These are phyloP conservation scores for Boletus barrowsii DNA, from an alignment of 768 basidiomycete genomes.

Conservation along the genomic window DNA sequence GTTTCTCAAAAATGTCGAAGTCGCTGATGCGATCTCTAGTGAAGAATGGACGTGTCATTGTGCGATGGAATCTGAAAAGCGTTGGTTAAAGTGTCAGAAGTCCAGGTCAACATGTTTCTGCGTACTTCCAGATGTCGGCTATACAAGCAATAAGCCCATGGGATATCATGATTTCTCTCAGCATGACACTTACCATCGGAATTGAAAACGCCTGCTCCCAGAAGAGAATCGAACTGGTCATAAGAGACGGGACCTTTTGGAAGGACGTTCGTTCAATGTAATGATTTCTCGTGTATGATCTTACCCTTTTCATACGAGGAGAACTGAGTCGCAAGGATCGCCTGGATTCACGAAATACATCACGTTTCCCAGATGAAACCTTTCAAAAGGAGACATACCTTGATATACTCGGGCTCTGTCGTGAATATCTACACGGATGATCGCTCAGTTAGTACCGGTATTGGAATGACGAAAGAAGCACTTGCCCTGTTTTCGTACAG, in stretches of 20 bases:
- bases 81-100: not conserved
- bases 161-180: not conserved
- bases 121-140: conserved; percentile 41
- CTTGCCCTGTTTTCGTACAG: conserved; percentile 30
- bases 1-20: conserved; percentile 40
- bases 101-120: not conserved
- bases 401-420: conserved; percentile 38
- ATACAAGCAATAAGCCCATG: not conserved
- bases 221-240: conserved; percentile 26
- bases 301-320: conserved; percentile 36
- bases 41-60: conserved; percentile 44
- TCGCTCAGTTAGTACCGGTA: not conserved
- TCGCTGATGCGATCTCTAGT: conserved; percentile 37
- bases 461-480: not conserved
- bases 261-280: not conserved
- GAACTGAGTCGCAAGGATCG: conserved; percentile 38
- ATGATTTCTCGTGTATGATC: not conserved
- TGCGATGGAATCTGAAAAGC: conserved; percentile 36
- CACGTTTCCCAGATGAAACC: not conserved
- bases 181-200: conserved; percentile 32
- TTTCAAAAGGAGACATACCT: conserved; percentile 22
- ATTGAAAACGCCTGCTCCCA: conserved; percentile 41
- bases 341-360: conserved; percentile 19
- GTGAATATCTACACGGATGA: conserved; percentile 32
- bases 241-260: conserved; percentile 21